phyloP scores from a whole-genome alignment of 1,284 basidiomycete species.

The Abortiporus biennis region DNA sequence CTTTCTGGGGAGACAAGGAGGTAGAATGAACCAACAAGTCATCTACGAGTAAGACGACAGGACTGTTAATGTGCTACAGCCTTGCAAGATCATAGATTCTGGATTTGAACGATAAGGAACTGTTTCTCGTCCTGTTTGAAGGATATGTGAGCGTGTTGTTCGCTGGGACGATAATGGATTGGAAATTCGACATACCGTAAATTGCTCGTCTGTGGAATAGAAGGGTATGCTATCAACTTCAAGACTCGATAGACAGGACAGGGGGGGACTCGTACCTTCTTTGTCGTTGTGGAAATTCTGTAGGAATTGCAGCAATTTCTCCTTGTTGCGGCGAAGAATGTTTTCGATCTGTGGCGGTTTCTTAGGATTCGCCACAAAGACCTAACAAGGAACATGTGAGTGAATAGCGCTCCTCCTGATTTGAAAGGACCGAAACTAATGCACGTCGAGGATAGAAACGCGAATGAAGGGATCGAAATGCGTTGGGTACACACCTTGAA shows the following conservation, averaged over 20 bases:
- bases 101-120: constrained; percentile 90
- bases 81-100: constrained; percentile 62
- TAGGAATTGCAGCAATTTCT: constrained; percentile 87
- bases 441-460: not conserved
- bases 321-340: constrained; percentile 91
- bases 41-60: too few relatives aligned
- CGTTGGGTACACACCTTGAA: constrained; percentile 75
- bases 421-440: constrained; percentile 3
- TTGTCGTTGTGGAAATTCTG: constrained; percentile 97
- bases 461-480: constrained; percentile 1
- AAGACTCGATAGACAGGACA: not conserved
- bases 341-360: constrained; percentile 93
- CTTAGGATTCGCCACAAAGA: constrained; percentile 99
- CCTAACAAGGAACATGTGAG: constrained; percentile 37
- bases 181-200: constrained; percentile 50
- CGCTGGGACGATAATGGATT: not conserved
- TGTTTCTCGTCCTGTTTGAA: constrained; percentile 85
- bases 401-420: constrained; percentile 2
- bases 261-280: constrained; percentile 56
- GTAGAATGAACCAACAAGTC: too few relatives aligned
- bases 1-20: too few relatives aligned
- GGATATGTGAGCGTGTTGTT: constrained; percentile 2
- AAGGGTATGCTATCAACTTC: constrained; percentile 1
- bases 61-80: too few relatives aligned
- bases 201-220: constrained; percentile 75